phyloP scores from a whole-genome alignment of 2,329 filamentous ascomycete genomes.

The Ophidiomyces ophidiicola region DNA sequence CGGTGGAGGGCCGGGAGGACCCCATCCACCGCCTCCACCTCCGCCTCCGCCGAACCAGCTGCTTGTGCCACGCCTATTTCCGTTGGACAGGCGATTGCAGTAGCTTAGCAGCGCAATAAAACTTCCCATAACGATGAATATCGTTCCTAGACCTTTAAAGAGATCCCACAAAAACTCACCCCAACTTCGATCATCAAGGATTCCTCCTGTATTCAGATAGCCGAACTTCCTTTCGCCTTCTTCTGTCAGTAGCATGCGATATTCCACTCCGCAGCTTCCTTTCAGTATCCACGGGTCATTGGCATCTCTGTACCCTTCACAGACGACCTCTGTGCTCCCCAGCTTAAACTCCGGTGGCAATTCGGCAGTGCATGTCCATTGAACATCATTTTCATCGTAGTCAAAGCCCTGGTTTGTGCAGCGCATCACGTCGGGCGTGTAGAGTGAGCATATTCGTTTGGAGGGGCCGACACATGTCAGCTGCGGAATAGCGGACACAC shows the following conservation, averaged over 20 bases:
- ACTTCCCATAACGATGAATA: constrained; percentile 27
- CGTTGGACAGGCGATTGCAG: constrained; percentile 11
- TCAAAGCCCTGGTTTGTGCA: constrained; percentile 76
- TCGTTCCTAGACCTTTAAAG: constrained; percentile 17
- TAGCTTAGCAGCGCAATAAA: constrained; percentile 15
- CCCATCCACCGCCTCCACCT: constrained; percentile 16
- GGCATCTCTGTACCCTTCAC: constrained; percentile 68
- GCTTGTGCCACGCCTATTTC: constrained; percentile 44
- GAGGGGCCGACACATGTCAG: constrained; percentile 61
- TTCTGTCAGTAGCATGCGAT: constrained; percentile 65
- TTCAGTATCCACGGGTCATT: constrained; percentile 80
- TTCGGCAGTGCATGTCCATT: constrained; percentile 75
- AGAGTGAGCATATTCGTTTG: constrained; percentile 51
- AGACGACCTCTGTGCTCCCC: constrained; percentile 77
- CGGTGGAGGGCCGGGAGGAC: constrained; percentile 22
- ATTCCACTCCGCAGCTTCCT: constrained; percentile 87
- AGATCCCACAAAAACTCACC: constrained; percentile 8
- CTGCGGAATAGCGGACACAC: constrained; percentile 64
- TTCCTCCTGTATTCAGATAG: constrained; percentile 34
- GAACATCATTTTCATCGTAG: constrained; percentile 67
- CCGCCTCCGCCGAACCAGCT: constrained; percentile 19
- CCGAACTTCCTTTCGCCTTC: constrained; percentile 62
- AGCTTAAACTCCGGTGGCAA: constrained; percentile 57
- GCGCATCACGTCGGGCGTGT: constrained; percentile 69
- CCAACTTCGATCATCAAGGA: constrained; percentile 18